Evolutionary conservation across 176 grass and related monocot species (phyloP).

Genomic region (Triticum aestivum): DNA sequence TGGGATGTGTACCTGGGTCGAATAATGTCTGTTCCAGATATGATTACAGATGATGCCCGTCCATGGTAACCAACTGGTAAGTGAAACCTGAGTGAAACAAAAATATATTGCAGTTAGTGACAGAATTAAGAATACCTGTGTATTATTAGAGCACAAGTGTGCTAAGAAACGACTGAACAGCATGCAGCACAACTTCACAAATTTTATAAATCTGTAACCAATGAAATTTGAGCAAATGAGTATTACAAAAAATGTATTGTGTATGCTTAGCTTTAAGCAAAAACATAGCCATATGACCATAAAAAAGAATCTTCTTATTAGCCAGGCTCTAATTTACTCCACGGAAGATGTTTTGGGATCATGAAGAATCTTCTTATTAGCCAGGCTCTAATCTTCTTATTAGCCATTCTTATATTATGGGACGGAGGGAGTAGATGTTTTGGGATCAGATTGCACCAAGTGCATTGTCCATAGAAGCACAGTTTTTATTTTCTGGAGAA

Average conservation of each 20-base stretch:
- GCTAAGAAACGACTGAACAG: background rate
- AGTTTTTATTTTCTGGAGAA: background rate
- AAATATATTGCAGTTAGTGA: background rate
- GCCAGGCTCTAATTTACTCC: no score
- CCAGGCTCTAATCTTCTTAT: no score
- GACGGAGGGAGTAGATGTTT: no score
- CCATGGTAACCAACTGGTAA: constrained; percentile 94
- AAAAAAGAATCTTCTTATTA: background rate
- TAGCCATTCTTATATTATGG: no score
- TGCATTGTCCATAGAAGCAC: background rate
- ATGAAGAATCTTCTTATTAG: no score
- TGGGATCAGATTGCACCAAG: background rate
- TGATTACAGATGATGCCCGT: constrained; percentile 81
- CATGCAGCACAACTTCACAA: constrained; percentile 18
- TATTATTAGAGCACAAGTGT: background rate
- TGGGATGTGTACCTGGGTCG: constrained; percentile 68
- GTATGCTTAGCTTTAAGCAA: background rate
- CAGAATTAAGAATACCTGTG: background rate
- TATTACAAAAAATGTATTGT: background rate
- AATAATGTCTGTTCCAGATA: constrained; percentile 88
- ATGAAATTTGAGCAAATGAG: background rate
- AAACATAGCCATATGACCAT: background rate
- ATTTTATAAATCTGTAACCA: background rate
- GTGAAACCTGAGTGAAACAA: constrained; percentile 68
- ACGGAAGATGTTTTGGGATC: no score